Evolutionary conservation across 169 alveolate species (phyloP).

Genomic region (Plasmodium adleri): DNA sequence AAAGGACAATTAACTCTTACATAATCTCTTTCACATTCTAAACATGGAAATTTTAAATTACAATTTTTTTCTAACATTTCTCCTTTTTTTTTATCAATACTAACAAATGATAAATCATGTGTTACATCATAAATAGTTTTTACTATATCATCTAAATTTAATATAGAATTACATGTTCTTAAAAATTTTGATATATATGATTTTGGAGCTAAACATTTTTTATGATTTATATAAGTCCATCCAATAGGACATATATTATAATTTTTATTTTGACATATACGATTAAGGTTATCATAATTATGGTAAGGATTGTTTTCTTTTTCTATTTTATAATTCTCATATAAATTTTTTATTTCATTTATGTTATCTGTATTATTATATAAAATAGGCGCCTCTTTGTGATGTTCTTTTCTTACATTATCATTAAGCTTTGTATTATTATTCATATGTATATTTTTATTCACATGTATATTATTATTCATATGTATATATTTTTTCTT

Average conservation of each 20-base stretch:
- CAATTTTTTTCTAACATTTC: constrained; percentile 18
- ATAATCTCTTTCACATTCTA: constrained; percentile 77
- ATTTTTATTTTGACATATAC: constrained; percentile 29
- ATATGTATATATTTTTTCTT: not conserved
- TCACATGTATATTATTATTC: not conserved
- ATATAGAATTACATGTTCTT: constrained; percentile 60
- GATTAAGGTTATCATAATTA: not conserved
- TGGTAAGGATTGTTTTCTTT: constrained; percentile 22
- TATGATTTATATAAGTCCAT: constrained; percentile 30
- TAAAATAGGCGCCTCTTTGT: not conserved
- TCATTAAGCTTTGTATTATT: not conserved
- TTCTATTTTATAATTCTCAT: constrained; percentile 22
- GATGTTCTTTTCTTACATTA: not conserved
- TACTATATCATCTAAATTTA: constrained; percentile 32
- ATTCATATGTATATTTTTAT: not conserved
- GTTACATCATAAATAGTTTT: constrained; percentile 53
- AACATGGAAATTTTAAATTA: constrained; percentile 35
- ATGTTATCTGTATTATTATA: not conserved
- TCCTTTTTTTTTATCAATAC: constrained; percentile 9
- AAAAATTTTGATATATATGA: constrained; percentile 21
- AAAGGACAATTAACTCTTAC: constrained; percentile 82
- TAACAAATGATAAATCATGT: constrained; percentile 73
- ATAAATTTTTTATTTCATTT: constrained; percentile 22
- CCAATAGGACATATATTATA: constrained; percentile 49
- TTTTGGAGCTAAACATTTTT: constrained; percentile 50